Evolutionary conservation across 108 stramenopile genomes (phyloP).

Genomic region (Chaetoceros tenuissimus): DNA sequence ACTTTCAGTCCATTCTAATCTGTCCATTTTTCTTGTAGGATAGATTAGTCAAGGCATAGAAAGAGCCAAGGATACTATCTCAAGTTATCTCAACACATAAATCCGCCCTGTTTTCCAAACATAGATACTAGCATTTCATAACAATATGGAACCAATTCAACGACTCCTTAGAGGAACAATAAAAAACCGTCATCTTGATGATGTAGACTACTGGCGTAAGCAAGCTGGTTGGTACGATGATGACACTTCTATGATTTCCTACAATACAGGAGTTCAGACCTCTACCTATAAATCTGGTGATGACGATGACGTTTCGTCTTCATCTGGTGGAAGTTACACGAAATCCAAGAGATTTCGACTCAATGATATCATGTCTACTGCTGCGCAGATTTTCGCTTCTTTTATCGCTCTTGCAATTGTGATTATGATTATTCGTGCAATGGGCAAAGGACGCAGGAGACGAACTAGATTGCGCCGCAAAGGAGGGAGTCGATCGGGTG

Average conservation of each 20-base stretch:
- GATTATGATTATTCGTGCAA: background rate
- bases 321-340: background rate
- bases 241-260: slow-evolving; percentile 56
- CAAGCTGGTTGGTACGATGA: slow-evolving; percentile 81
- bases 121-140: too few species aligned
- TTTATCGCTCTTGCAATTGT: background rate
- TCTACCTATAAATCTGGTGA: slow-evolving; percentile 42
- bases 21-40: too few species aligned
- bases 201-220: slow-evolving; percentile 73
- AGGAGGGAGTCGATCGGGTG: background rate
- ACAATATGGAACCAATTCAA: too few species aligned
- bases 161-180: too few species aligned
- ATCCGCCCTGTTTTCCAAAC: too few species aligned
- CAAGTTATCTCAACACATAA: too few species aligned
- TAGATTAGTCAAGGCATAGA: too few species aligned
- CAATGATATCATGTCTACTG: background rate
- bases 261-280: slow-evolving; percentile 64
- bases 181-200: slow-evolving; percentile 30
- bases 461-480: background rate
- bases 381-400: background rate
- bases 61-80: too few species aligned
- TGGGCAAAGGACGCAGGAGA: background rate
- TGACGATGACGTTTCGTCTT: slow-evolving; percentile 1
- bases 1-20: too few species aligned
- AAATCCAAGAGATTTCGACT: background rate